phyloP scores from a whole-genome alignment of 768 basidiomycete genomes.

The Suillus placidus region DNA sequence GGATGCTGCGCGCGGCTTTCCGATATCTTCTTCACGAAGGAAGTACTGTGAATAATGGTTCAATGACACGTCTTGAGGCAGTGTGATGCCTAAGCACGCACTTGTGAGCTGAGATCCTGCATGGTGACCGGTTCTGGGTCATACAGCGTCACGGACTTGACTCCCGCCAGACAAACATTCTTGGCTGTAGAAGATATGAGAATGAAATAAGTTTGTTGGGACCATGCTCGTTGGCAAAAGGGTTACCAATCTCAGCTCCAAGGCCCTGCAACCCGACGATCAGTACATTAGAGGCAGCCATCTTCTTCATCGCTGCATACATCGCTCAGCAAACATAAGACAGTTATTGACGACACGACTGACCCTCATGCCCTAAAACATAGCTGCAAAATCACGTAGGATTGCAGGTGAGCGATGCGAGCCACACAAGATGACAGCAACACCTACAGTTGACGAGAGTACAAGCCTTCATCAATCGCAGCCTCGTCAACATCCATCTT shows the following conservation, averaged over 20 bases:
- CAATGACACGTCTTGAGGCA: neutral
- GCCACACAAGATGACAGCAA: conserved; percentile 18
- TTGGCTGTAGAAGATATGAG: conserved; percentile 58
- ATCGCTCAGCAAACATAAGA: conserved; percentile 21
- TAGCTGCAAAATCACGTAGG: conserved; percentile 54
- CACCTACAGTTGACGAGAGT: conserved; percentile 89
- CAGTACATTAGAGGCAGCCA: conserved; percentile 95
- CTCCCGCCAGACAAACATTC: conserved; percentile 92
- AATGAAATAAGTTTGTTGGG: neutral
- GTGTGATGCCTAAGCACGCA: conserved; percentile 36
- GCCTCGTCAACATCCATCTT: conserved; percentile 88
- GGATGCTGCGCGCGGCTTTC: conserved; percentile 84
- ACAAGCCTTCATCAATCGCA: conserved; percentile 90
- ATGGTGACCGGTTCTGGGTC: conserved; percentile 88
- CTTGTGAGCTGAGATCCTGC: conserved; percentile 94
- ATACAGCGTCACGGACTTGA: conserved; percentile 94
- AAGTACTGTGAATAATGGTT: conserved; percentile 71
- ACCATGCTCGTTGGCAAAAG: neutral
- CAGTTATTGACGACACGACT: conserved; percentile 12
- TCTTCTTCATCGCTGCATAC: conserved; percentile 93
- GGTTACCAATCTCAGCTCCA: conserved; percentile 91
- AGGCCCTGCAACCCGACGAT: conserved; percentile 91
- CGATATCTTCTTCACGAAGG: conserved; percentile 83
- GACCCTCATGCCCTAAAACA: conserved; percentile 96
- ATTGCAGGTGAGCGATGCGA: conserved; percentile 21